Base-by-base conservation (phyloP, 2,329 filamentous ascomycete genomes). In the Colletotrichum limetticola region DNA sequence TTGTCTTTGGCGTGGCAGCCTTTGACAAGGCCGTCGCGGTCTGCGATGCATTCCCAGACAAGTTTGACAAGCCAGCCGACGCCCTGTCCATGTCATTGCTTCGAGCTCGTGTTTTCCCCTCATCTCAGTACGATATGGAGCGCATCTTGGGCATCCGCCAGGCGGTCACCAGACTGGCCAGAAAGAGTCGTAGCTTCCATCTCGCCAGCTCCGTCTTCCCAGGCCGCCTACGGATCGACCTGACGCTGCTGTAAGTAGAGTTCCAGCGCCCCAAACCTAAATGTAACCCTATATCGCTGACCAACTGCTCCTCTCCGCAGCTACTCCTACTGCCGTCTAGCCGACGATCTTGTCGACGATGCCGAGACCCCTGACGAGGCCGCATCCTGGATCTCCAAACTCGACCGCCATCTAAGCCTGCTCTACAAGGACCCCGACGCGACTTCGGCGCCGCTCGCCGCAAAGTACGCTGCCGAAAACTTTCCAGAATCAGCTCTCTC, bases 131-230 rank as follows among this genome's bases (percentile, higher is more conserved):
- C 76, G 88, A 93, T 70, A 85, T 87, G 62, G 82, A 85, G 16
- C 88, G 91, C 5, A 85, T 94, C 16, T 75, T 80, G 3, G 91
- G 90, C 0, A 83, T 94, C 7, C 81, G 85, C 35, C 88, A 93
- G 74, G 91, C 91, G 0, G 88, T 92, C 0, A 76, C 77, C 1
- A 86, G 90, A 7, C 82, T 94, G 8, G 82, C 86, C 62, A 85
- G 84, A 67, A 94, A 94, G 78, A 94, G 92, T 76, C 87, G 92
- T 60, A 94, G 92, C 76, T 94, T 95, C 79, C 94, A 93, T 75
- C 83, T 95, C 6, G 93, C 92, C 0, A 93, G 91, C 74, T 89
- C 91, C 0, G 89, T 91, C 0, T 95, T 95, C 75, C 86, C 90
- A 52, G 92, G 92, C 1, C 87, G 90, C 28, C 83, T 95, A 8